phyloP scores from a whole-genome alignment of 2,329 filamentous ascomycete genomes.

The Cladosporium austrohemisphaericum region DNA sequence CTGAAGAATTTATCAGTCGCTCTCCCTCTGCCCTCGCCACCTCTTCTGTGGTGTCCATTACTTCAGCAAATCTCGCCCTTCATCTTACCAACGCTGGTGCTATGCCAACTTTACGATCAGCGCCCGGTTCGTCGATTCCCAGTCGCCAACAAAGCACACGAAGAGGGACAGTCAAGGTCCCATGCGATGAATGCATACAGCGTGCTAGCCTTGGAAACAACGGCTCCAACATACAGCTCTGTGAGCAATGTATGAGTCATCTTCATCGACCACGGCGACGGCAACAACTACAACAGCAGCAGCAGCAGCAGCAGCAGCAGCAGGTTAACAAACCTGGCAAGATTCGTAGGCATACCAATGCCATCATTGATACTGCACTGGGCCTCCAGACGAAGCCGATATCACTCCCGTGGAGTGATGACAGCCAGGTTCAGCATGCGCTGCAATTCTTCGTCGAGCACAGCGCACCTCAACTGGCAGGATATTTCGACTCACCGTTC shows the following conservation, averaged over 20 bases:
- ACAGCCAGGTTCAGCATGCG: slow-evolving; percentile 22
- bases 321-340: slow-evolving; percentile 11
- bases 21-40: too few species aligned
- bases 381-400: slow-evolving; percentile 18
- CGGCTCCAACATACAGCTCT: slow-evolving; percentile 17
- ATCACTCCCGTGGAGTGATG: slow-evolving; percentile 19
- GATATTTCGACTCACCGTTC: slow-evolving; percentile 27
- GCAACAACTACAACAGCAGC: slow-evolving; percentile 11
- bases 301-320: slow-evolving; percentile 13
- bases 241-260: slow-evolving; percentile 21
- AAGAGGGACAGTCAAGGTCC: slow-evolving; percentile 17
- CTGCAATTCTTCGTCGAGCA: slow-evolving; percentile 24
- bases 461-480: slow-evolving; percentile 25
- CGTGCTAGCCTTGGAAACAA: slow-evolving; percentile 21
- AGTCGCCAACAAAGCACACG: neutral
- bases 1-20: too few species aligned
- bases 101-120: too few species aligned
- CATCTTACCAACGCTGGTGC: too few species aligned
- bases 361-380: slow-evolving; percentile 20
- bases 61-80: too few species aligned
- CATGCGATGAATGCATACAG: slow-evolving; percentile 26
- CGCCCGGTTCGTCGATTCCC: neutral
- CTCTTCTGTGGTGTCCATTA: too few species aligned
- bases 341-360: slow-evolving; percentile 20
- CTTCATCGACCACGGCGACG: slow-evolving; percentile 20